Base-by-base conservation (phyloP, 345 rosid genomes). In the Rubroshorea leprosula region DNA sequence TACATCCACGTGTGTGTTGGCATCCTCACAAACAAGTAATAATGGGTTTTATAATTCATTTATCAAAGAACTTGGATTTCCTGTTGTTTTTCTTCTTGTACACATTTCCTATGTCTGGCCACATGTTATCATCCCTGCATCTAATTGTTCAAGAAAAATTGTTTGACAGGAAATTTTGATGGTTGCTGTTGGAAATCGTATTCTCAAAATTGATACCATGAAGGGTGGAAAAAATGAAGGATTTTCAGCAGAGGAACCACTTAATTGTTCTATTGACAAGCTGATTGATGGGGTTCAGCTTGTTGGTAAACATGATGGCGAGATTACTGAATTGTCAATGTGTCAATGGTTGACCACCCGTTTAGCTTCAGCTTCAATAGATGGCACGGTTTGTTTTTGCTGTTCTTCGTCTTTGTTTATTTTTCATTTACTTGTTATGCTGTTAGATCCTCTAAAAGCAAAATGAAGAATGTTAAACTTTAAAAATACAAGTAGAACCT, bases 1-100 rank as follows among this genome's bases (percentile, higher is more conserved):
- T 64, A 23, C 83, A 81, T 64, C 87, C 94, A 25, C 80, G 83
- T 46, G 75, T 86, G 18, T 86, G 87, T 46, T 86, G 90, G 94
- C 94, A 86, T 74, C 83, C 83, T 61, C 79, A 83, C 79, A 86
- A 86, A 72, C 94, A 86, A 74, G 94, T 86, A 76, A 61, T 71
- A 31, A 29, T 65, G 19, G 13, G 49, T 45, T 61, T 61, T 35
- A 16, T 12, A 39, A 6, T 11, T 35, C 22, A 39, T 14, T 56
- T 44, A 45, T 56, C 29, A 24, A 24, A 56, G 18, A 44, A 23
- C 12, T 29, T 1, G 18, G 41, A 20, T 51, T 15, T n/a, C 23
- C 38, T 19, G 22, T 62, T 27, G 16, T 43, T 3, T 27, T 11
- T 54, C 24, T 19, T 45, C 2, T 11, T 38, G 23, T 61, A n/a